These are phyloP conservation scores for Mayamaea pseudoterrestris DNA, from an alignment of 108 stramenopile genomes.

Conservation along the genomic window DNA sequence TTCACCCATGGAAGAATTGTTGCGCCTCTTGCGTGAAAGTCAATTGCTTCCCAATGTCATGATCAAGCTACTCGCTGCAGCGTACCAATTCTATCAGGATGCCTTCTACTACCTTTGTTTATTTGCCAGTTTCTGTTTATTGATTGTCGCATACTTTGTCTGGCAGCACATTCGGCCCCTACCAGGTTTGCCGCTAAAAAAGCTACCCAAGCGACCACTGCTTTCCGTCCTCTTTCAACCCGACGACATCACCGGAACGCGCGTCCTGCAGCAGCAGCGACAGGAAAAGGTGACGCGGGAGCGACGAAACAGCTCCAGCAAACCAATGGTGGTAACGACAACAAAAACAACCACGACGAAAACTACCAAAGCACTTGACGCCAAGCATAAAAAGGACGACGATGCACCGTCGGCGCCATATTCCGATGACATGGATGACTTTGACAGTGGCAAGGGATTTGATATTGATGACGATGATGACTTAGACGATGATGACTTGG, in stretches of 20 bases:
- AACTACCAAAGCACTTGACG: background rate
- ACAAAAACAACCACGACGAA: background rate
- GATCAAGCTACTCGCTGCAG: no score
- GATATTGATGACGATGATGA: background rate
- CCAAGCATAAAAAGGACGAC: background rate
- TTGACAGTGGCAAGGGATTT: background rate
- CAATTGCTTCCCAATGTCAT: no score
- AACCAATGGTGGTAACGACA: no score
- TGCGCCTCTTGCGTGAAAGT: no score
- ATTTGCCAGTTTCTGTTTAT: background rate
- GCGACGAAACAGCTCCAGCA: background rate
- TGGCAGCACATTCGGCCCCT: slow-evolving; percentile 54
- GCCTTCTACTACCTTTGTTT: no score
- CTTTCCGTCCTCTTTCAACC: slow-evolving; percentile 73
- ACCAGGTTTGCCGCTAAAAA: slow-evolving; percentile 55
- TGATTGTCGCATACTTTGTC: no score
- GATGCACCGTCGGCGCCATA: background rate
- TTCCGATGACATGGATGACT: slow-evolving; percentile 1
- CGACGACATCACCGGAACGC: slow-evolving; percentile 33
- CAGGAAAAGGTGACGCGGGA: background rate
- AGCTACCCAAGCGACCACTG: slow-evolving; percentile 50
- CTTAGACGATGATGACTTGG: background rate
- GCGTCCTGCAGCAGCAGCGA: background rate
- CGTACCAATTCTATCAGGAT: no score
- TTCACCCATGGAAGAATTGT: no score